Percentiles rank a stretch among this genome's conserved stretches.
Evolutionary conservation across 1,284 basidiomycete species (phyloP).

Genomic region (Calocybe gambosa): DNA sequence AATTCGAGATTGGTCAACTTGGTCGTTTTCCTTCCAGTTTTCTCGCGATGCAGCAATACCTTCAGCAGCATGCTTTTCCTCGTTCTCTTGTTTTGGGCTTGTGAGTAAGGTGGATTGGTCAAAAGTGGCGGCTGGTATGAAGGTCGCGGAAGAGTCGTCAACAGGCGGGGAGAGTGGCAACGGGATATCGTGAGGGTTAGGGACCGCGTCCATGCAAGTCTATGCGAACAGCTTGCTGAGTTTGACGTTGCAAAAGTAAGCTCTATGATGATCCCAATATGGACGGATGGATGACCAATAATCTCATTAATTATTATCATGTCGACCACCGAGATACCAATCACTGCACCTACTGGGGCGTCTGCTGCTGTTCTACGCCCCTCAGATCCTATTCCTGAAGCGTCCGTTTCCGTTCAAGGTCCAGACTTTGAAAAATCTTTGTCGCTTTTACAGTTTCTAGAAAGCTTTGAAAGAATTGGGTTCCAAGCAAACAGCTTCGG

Average conservation of each 20-base stretch:
- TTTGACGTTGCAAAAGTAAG: constrained; percentile 9
- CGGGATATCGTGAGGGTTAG: constrained; percentile 14
- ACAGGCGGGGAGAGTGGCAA: constrained; percentile 16
- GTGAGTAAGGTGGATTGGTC: no score
- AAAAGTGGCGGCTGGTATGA: neutral
- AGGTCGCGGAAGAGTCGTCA: constrained; percentile 1
- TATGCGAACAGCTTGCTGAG: constrained; percentile 9
- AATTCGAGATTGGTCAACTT: constrained; percentile 1
- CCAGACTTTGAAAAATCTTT: constrained; percentile 79
- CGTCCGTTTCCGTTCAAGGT: constrained; percentile 74
- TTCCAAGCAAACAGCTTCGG: constrained; percentile 94
- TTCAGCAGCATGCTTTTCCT: neutral
- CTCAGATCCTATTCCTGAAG: constrained; percentile 75
- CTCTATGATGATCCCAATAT: constrained; percentile 9
- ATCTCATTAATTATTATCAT: constrained; percentile 6
- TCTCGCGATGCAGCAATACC: neutral
- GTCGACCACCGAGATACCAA: constrained; percentile 11
- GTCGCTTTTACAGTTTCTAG: constrained; percentile 69
- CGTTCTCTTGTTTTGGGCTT: neutral
- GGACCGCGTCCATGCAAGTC: constrained; percentile 18
- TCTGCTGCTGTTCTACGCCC: constrained; percentile 72
- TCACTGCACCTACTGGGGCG: constrained; percentile 31
- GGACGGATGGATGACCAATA: constrained; percentile 5
- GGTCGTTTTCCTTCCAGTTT: neutral
- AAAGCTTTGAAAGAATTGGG: constrained; percentile 84